Percentiles rank a stretch among this genome's conserved stretches.
These are phyloP conservation scores for Populus ilicifolia DNA, from an alignment of 345 rosid species.

Conservation along the genomic window DNA sequence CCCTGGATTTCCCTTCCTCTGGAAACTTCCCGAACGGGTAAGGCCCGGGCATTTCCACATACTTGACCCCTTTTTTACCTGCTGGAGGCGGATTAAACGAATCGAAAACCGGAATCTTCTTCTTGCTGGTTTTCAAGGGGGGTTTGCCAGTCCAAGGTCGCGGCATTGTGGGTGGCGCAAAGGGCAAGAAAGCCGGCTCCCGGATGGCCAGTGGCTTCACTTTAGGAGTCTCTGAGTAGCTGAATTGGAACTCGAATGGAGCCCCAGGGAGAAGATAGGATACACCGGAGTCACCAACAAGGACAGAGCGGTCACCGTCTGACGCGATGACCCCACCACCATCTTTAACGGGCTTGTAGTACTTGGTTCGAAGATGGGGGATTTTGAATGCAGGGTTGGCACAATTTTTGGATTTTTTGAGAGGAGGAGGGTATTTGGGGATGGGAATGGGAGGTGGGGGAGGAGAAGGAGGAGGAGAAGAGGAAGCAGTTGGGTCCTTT, in stretches of 20 bases:
- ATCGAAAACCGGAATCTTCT: constrained; percentile 75
- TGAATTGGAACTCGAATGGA: constrained; percentile 89
- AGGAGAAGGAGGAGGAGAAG: constrained; percentile 24
- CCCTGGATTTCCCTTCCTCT: constrained; percentile 51
- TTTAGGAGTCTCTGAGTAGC: constrained; percentile 82
- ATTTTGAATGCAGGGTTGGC: constrained; percentile 65
- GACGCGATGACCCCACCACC: constrained; percentile 50
- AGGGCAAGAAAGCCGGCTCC: constrained; percentile 89
- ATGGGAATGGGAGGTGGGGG: constrained; percentile 69
- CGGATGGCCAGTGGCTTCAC: constrained; percentile 85
- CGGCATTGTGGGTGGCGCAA: constrained; percentile 91
- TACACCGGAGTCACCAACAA: constrained; percentile 72
- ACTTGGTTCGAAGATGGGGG: constrained; percentile 58
- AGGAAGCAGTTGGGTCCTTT: constrained; percentile 21
- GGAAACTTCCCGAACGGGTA: constrained; percentile 62
- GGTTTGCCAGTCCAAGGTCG: constrained; percentile 99
- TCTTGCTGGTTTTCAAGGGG: constrained; percentile 74
- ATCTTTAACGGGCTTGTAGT: constrained; percentile 67
- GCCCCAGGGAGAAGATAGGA: constrained; percentile 88
- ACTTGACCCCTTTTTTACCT: constrained; percentile 53
- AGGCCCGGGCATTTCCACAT: constrained; percentile 74
- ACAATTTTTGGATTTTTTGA: constrained; percentile 23
- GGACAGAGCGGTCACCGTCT: constrained; percentile 70
- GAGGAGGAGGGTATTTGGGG: constrained; percentile 64
- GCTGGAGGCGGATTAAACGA: constrained; percentile 65